A percentile compares a stretch with the other conserved stretches of the same genome.
Conservation (phyloP, 352 stramenopile species). For the Phytophthora sansomeana region DNA sequence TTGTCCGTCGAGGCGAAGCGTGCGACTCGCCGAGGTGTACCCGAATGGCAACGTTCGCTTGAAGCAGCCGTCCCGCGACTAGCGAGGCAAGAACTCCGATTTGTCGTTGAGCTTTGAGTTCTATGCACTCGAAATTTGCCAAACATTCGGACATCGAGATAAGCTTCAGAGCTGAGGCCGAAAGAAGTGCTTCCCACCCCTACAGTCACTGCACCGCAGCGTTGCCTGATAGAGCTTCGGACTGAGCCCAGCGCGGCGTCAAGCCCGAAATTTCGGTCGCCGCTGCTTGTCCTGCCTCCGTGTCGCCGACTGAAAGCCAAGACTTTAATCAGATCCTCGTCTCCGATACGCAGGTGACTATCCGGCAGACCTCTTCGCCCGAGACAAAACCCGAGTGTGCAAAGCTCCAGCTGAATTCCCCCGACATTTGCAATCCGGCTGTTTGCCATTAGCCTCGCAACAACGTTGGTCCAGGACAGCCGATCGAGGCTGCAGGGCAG, state of each 20-base stretch:
- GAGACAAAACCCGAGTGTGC: not conserved
- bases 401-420: constrained; percentile 31
- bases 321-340: constrained; percentile 11
- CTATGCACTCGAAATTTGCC: constrained; percentile 20
- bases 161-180: constrained; percentile 14
- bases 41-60: constrained; percentile 5
- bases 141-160: constrained; percentile 33
- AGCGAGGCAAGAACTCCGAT: constrained; percentile 12
- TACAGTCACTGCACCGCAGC: too few species aligned
- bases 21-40: constrained; percentile 20
- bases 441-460: constrained; percentile 12
- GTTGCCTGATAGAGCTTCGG: not conserved
- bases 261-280: constrained; percentile 13
- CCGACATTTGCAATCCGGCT: constrained; percentile 15
- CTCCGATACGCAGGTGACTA: constrained; percentile 23
- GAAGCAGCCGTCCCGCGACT: constrained; percentile 29
- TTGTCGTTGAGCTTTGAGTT: constrained; percentile 12
- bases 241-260: constrained; percentile 11
- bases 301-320: constrained; percentile 3
- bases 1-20: constrained; percentile 7
- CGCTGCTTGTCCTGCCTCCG: not conserved
- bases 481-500: not conserved
- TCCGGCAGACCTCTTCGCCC: constrained; percentile 4
- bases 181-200: not conserved
- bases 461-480: not conserved